These are phyloP conservation scores for Talaromyces albobiverticillius DNA, from an alignment of 2,329 filamentous ascomycete species.

Conservation along the genomic window DNA sequence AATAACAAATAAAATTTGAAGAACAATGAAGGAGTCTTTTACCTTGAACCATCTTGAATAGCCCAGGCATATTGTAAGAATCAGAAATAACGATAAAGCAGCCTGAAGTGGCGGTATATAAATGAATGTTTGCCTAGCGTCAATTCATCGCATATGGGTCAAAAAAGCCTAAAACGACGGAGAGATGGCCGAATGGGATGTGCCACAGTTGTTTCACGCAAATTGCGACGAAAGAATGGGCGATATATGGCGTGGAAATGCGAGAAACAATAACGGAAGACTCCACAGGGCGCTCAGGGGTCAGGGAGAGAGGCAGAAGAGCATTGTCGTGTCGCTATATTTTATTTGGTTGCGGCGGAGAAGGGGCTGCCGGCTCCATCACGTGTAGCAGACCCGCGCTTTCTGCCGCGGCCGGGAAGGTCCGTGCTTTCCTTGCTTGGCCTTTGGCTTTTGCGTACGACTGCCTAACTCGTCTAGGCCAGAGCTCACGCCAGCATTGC, in stretches of 20 bases:
- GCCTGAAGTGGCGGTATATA: constrained; percentile 6
- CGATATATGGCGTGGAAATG: neutral
- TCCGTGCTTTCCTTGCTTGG: constrained; percentile 5
- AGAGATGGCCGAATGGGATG: neutral
- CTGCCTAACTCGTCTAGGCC: neutral
- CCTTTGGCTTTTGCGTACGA: neutral
- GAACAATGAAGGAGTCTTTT: neutral
- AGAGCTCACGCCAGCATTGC: neutral
- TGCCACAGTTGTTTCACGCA: neutral
- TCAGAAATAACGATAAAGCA: neutral
- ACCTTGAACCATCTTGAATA: constrained; percentile 37
- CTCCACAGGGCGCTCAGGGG: neutral
- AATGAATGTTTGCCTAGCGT: neutral
- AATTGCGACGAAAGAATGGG: neutral
- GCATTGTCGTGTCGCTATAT: neutral
- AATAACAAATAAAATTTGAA: neutral
- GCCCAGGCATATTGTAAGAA: constrained; percentile 26
- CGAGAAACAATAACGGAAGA: neutral
- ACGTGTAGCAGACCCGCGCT: neutral
- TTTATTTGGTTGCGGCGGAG: neutral
- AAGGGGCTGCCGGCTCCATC: neutral
- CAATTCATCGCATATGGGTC: constrained; percentile 5
- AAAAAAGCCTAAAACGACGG: neutral
- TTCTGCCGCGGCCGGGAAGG: neutral
- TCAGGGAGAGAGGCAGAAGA: neutral